Base-by-base conservation (phyloP, 2,329 filamentous ascomycete species). In the Polytolypa hystricis region DNA sequence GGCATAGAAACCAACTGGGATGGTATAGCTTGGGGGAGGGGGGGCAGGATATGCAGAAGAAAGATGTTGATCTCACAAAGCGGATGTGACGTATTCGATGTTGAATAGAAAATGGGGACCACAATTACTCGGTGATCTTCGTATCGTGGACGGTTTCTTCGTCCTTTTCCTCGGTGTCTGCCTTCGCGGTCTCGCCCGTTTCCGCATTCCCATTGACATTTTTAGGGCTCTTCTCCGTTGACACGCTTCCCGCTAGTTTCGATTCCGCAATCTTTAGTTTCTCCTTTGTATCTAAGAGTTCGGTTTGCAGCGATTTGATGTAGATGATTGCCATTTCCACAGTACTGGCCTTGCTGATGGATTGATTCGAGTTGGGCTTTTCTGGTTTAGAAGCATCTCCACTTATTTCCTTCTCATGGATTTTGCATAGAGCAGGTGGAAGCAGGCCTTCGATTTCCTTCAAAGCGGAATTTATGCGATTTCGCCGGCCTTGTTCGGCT, bases 271-370 rank as follows among this genome's bases (percentile, higher is more conserved):
- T 70, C 16, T 71, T 71, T 10, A 86, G 73, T 47, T 76, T 66
- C 42, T 62, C 66, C 35, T 77, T 78, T 15, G 78, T 77, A 21
- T 76, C 73, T 2, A 70, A 72, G 11, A 85, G 65, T 54, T 93
- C 82, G 48, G 74, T 66, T 59, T 93, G 79, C 42, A 98, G 62
- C 42, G 79, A 73, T 60, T 84, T 89, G 63, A 98, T 95, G 55
- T 96, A 95, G 39, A 87, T 80, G 50, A 96, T 96, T 1, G 91
- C 91, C 62, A 84, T 79, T 61, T 98, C 91, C n/a, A 98, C 91
- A 1, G 93, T 95, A 48, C 84, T 93, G 1, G 91, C 91, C 58
- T 96, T 98, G 62, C 86, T 95, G 51, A 80, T 86, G 20, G 81
- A 77, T 35, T 76, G 71, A 8, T 62, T 65, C 6, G 49, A 42